These are phyloP conservation scores for Gynochthodes officinalis DNA, from an alignment of 257 asterid genomes.

Conservation along the genomic window DNA sequence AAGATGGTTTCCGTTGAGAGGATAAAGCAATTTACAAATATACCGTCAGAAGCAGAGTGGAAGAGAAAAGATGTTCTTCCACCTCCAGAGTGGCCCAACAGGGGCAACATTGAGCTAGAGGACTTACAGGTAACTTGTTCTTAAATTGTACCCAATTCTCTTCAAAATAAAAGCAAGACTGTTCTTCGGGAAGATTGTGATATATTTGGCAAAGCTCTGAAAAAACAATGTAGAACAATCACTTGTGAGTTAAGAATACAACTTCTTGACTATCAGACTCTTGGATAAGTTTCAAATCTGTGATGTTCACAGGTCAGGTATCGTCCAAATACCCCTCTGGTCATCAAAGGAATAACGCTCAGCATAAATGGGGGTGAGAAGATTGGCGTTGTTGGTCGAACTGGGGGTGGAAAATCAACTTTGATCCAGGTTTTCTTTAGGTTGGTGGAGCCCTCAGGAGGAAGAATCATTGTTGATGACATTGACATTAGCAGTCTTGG, in stretches of 20 bases:
- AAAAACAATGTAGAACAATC: background rate
- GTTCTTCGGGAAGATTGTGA: background rate
- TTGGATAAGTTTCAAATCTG: background rate
- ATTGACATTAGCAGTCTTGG: slow-evolving; percentile 70
- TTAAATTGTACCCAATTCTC: background rate
- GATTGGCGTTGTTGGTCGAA: slow-evolving; percentile 95
- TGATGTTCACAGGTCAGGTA: slow-evolving; percentile 63
- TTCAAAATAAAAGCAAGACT: background rate
- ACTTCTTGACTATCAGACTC: background rate
- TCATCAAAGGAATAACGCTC: slow-evolving; percentile 73
- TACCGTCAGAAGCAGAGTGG: slow-evolving; percentile 94
- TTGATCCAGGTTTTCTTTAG: slow-evolving; percentile 87
- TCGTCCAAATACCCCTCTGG: slow-evolving; percentile 84
- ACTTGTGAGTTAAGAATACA: background rate
- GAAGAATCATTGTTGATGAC: slow-evolving; percentile 67
- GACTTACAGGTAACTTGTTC: slow-evolving; percentile 49
- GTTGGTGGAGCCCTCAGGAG: slow-evolving; percentile 92
- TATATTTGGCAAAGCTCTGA: background rate
- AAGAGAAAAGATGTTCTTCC: slow-evolving; percentile 52
- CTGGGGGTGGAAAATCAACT: slow-evolving; percentile 98
- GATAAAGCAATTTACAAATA: slow-evolving; percentile 73
- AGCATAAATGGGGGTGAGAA: slow-evolving; percentile 85
- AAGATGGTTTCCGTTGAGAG: slow-evolving; percentile 98
- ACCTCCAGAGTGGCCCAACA: slow-evolving; percentile 73
- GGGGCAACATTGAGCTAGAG: slow-evolving; percentile 63